Percentiles rank a stretch among this genome's conserved stretches.
phyloP scores from a whole-genome alignment of 2,329 filamentous ascomycete species.

The Fusarium anthophilum region DNA sequence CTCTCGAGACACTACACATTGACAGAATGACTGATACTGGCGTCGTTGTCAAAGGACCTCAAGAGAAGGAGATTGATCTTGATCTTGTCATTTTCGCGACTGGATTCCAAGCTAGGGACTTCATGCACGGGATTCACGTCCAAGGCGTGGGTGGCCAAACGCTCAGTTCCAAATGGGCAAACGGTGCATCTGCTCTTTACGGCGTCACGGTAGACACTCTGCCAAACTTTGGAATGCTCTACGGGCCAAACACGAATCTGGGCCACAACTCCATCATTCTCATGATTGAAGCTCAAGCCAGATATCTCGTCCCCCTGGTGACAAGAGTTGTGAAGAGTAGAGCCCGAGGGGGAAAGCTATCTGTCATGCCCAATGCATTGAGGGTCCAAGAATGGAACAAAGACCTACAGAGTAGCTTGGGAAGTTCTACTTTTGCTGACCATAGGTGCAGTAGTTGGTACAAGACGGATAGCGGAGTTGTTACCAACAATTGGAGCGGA shows the following conservation, averaged over 20 bases:
- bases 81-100: not conserved
- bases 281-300: not conserved
- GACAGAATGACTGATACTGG: not conserved
- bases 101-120: not conserved
- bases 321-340: not conserved
- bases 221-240: not conserved
- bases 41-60: not conserved
- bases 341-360: not conserved
- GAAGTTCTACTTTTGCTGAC: accelerated
- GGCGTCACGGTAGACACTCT: not conserved
- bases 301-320: not conserved
- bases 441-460: not conserved
- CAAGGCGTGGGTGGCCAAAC: not conserved
- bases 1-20: not conserved
- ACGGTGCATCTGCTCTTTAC: not conserved
- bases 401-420: accelerated
- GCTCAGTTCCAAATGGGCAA: not conserved
- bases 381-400: not conserved
- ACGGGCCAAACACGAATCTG: not conserved
- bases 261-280: not conserved
- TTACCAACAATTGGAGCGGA: not conserved
- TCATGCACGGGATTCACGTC: not conserved
- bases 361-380: accelerated
- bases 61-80: not conserved
- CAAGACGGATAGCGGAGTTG: not conserved